phyloP scores from a whole-genome alignment of 2,329 filamentous ascomycete genomes.

The Colletotrichum destructivum region DNA sequence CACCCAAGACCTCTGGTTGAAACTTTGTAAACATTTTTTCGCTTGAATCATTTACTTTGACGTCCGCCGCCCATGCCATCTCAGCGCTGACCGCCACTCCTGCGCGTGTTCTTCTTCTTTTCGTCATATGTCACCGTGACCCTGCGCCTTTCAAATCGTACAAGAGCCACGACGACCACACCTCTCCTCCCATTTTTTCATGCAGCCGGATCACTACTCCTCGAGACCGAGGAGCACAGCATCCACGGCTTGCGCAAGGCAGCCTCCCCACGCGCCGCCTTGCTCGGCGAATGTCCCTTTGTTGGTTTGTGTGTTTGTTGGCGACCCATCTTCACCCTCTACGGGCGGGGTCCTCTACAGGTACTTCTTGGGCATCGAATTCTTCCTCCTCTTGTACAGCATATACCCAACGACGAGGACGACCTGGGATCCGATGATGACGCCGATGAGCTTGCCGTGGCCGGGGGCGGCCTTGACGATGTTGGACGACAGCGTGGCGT shows the following conservation, averaged over 20 bases:
- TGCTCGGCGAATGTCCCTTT: background rate
- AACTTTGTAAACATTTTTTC: background rate
- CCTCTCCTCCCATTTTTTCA: too few species aligned
- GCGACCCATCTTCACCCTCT: conserved; percentile 40
- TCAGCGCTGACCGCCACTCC: background rate
- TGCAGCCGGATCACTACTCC: background rate
- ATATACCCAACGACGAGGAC: conserved; percentile 79
- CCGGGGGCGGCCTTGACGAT: conserved; percentile 64
- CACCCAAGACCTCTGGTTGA: background rate
- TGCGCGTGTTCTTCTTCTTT: background rate
- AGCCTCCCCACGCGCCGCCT: conserved; percentile 10
- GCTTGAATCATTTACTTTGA: background rate
- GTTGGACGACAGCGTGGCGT: conserved; percentile 63
- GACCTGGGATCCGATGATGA: conserved; percentile 83
- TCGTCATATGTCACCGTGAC: background rate
- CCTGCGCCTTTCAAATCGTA: background rate
- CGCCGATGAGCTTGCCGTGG: conserved; percentile 72
- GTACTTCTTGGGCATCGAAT: conserved; percentile 91
- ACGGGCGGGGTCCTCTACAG: conserved; percentile 74
- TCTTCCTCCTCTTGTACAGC: conserved; percentile 84
- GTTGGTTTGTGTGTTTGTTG: too few species aligned
- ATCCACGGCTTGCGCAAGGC: conserved; percentile 1
- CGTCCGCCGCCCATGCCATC: background rate
- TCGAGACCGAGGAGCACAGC: background rate
- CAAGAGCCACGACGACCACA: background rate